Conservation (phyloP, 352 stramenopile species). For the Globisporangium abappressorium region DNA sequence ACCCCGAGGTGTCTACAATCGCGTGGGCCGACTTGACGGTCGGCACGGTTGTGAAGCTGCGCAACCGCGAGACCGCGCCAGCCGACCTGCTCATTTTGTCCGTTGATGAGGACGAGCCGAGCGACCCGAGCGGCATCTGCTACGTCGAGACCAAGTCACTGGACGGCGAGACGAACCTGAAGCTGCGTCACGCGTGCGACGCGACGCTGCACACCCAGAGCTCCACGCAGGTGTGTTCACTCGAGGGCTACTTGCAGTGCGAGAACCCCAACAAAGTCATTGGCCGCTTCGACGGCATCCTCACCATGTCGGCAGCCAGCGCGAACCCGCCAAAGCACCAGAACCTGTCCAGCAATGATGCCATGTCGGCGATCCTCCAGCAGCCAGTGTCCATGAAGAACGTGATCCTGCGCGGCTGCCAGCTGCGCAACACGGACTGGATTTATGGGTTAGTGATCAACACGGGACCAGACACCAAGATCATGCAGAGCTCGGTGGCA, state of each 20-base stretch:
- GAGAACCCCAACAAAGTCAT: constrained; percentile 83
- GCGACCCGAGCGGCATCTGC: constrained; percentile 68
- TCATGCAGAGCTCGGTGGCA: constrained; percentile 73
- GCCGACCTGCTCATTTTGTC: constrained; percentile 85
- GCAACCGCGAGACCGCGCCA: constrained; percentile 74
- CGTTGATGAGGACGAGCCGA: constrained; percentile 65
- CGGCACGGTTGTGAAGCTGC: constrained; percentile 74
- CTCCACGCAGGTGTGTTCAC: constrained; percentile 26
- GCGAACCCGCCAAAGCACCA: constrained; percentile 9
- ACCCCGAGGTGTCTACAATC: constrained; percentile 48
- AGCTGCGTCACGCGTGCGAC: constrained; percentile 73
- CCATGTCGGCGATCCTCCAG: constrained; percentile 17
- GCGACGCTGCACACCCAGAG: constrained; percentile 44
- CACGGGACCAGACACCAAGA: constrained; percentile 81
- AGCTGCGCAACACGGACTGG: constrained; percentile 88
- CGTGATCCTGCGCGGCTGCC: constrained; percentile 83
- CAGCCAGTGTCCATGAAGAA: constrained; percentile 81
- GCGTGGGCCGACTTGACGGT: constrained; percentile 78
- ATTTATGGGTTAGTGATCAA: constrained; percentile 89
- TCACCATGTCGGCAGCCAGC: constrained; percentile 32
- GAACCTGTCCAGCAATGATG: neutral
- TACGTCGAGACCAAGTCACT: constrained; percentile 89
- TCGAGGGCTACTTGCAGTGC: constrained; percentile 55
- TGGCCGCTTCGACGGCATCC: constrained; percentile 68
- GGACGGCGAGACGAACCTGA: constrained; percentile 91